phyloP scores from a whole-genome alignment of 768 basidiomycete genomes.

The Kwoniella dendrophila region DNA sequence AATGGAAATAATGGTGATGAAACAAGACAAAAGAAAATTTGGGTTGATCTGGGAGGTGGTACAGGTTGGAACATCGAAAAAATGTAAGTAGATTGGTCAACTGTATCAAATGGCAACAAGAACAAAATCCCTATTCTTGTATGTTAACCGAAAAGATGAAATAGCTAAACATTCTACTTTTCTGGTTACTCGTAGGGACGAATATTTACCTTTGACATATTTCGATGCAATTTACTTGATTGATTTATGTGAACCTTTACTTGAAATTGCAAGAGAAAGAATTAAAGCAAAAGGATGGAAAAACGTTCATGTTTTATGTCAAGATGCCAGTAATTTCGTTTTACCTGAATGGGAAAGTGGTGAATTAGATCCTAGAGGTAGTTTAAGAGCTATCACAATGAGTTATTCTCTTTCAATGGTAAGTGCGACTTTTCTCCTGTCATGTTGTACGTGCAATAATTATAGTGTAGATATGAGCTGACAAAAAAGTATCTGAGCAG shows the following conservation, averaged over 20 bases:
- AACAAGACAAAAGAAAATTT: conserved; percentile 61
- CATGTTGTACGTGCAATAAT: background rate
- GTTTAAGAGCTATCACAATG: conserved; percentile 60
- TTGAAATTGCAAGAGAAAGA: conserved; percentile 70
- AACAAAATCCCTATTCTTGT: conserved; percentile 5
- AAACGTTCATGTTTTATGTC: conserved; percentile 71
- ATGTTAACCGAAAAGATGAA: too few species aligned
- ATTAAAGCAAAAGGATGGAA: conserved; percentile 71
- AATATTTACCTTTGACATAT: conserved; percentile 62
- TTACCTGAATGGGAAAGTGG: conserved; percentile 66
- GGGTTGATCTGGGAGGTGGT: conserved; percentile 79
- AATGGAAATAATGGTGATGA: conserved; percentile 2
- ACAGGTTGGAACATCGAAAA: conserved; percentile 75
- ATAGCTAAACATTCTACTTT: too few species aligned
- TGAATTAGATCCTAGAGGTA: conserved; percentile 62
- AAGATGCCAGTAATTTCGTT: conserved; percentile 70
- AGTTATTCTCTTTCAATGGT: conserved; percentile 60
- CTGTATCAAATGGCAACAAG: background rate
- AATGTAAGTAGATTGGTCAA: conserved; percentile 55
- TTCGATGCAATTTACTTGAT: conserved; percentile 73
- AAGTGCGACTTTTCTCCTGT: conserved; percentile 15
- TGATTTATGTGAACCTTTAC: conserved; percentile 71
- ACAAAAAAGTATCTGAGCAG: conserved; percentile 42
- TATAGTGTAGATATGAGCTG: background rate
- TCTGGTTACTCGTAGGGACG: conserved; percentile 58